Conservation (phyloP, 768 basidiomycete genomes). For the Leucocoprinus leucothites region DNA sequence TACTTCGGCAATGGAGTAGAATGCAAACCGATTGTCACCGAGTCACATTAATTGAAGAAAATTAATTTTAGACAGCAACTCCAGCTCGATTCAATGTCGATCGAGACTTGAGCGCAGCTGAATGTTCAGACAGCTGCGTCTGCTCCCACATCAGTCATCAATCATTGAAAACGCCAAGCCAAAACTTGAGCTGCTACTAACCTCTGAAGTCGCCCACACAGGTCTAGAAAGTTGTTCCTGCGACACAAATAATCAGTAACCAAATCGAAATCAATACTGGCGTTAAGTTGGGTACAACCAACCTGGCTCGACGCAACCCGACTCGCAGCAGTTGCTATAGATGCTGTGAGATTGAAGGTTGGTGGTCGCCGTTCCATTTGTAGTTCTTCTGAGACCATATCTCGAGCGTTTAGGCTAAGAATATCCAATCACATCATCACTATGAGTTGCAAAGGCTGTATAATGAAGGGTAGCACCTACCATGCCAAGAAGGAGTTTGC, state of each 20-base stretch:
- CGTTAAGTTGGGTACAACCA: neutral
- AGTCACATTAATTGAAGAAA: no score
- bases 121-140: neutral
- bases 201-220: neutral
- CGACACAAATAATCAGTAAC: neutral
- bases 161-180: neutral
- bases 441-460: neutral
- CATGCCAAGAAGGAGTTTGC: slow-evolving; percentile 10
- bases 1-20: no score
- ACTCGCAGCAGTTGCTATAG: neutral
- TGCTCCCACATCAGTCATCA: neutral
- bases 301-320: neutral
- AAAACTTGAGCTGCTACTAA: neutral
- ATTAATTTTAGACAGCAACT: no score
- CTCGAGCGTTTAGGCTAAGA: slow-evolving; percentile 6
- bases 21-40: no score
- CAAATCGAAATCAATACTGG: no score
- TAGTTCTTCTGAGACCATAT: slow-evolving; percentile 12
- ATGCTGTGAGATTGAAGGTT: neutral
- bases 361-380: neutral
- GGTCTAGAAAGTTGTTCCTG: neutral
- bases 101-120: neutral
- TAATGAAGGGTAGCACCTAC: neutral
- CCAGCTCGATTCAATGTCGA: no score
- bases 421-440: neutral